Base-by-base conservation (phyloP, 2,329 filamentous ascomycete genomes). In the Hortaea sp. region DNA sequence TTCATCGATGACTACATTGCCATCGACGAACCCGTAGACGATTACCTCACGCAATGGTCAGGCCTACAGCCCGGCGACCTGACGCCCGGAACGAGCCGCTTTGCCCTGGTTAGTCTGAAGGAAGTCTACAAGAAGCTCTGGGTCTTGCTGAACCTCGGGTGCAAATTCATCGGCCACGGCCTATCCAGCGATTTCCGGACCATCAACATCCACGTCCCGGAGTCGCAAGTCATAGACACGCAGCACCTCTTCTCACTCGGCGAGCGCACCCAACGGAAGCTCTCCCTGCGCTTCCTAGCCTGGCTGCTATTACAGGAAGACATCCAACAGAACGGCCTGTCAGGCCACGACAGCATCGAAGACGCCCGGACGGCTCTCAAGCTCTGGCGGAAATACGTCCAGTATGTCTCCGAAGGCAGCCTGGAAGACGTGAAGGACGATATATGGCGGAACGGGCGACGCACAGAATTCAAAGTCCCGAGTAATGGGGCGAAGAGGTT, bases 1-100 rank as follows among this genome's bases (percentile, higher is more conserved):
- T 97, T 97, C 61, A 94, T 98, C 53, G 92, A 98, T 61, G 92
- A 98, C 67, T 98, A 98, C 65, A 95, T 98, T 51, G 81, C 82
- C 30, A 90, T 94, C 58, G 82, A 82, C 49, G 92, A 97, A 62
- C 82, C 84, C 0, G 87, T 98, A 27, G 86, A 97, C 48, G 92
- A 98, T 68, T 95, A 97, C 62, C 74, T 98, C 34, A 98, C 94
- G 0, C 83, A 85, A 39, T 97, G 88, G 70, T 97, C 90, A 0
- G 92, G 92, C 38, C 94, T 98, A 55, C 84, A 83, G 4, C 78
- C 83, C 1, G 83, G 84, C 20, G 92, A 98, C 60, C 74, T 98
- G 6, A 88, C 95, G 56, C 81, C 84, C 28, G 75, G 80, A 46
- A 75, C 78, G n/a, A 85, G 85, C 39, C 78, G 76, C 45, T 90